These are phyloP conservation scores for Fusarium odoratissimum DNA, from an alignment of 2,329 filamentous ascomycete genomes.

Conservation along the genomic window DNA sequence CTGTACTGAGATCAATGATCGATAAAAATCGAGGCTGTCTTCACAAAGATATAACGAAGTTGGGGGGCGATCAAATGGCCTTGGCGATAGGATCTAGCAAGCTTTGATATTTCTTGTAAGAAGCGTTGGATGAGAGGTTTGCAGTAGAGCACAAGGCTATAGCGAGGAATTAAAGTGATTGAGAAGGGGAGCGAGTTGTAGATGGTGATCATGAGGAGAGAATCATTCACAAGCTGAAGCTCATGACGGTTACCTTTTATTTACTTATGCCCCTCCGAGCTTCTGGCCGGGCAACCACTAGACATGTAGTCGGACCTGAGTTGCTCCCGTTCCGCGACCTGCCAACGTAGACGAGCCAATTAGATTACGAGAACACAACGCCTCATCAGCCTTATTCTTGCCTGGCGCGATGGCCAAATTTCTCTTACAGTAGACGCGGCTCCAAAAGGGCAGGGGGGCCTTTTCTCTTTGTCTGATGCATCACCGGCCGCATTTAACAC, in stretches of 20 bases:
- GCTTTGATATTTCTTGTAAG: conserved; percentile 50
- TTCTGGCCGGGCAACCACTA: conserved; percentile 53
- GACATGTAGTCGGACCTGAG: conserved; percentile 25
- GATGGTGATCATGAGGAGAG: conserved; percentile 42
- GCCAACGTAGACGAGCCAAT: conserved; percentile 35
- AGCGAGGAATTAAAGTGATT: conserved; percentile 12
- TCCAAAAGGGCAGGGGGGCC: conserved; percentile 34
- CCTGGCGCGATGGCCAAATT: conserved; percentile 34
- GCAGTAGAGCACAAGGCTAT: conserved; percentile 39
- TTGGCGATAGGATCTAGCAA: conserved; percentile 62
- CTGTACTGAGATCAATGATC: conserved; percentile 56
- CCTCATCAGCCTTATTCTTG: conserved; percentile 24
- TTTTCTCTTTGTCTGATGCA: conserved; percentile 21
- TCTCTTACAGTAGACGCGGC: conserved; percentile 23
- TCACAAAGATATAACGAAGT: conserved; percentile 56
- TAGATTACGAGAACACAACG: not conserved
- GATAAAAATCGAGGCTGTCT: conserved; percentile 60
- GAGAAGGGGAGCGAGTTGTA: conserved; percentile 34
- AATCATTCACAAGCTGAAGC: conserved; percentile 27
- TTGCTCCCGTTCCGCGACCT: conserved; percentile 37
- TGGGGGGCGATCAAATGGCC: conserved; percentile 61
- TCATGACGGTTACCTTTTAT: conserved; percentile 55
- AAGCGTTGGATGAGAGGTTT: conserved; percentile 39
- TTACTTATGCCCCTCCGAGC: conserved; percentile 55
- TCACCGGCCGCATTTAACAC: conserved; percentile 34